Evolutionary conservation across 1,139 yeast genomes (phyloP).

Genomic region (Zhuliangozyma parablackwelliae): DNA sequence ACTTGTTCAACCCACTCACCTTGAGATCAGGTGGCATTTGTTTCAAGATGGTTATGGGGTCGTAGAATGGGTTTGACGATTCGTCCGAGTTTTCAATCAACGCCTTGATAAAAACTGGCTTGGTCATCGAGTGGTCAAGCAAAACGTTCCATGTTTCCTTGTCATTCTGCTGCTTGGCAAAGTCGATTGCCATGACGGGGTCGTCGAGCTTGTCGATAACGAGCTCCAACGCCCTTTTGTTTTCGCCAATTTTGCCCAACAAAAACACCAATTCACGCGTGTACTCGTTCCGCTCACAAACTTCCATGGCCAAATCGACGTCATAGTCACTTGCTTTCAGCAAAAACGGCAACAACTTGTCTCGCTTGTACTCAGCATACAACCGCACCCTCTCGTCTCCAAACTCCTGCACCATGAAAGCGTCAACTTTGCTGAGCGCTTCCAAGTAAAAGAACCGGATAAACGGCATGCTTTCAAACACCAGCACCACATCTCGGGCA

Average conservation of each 20-base stretch:
- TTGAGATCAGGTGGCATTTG: slow-evolving; percentile 59
- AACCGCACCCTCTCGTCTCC: slow-evolving; percentile 66
- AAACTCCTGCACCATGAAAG: slow-evolving; percentile 46
- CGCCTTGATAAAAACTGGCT: slow-evolving; percentile 71
- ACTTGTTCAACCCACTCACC: slow-evolving; percentile 61
- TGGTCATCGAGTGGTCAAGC: slow-evolving; percentile 63
- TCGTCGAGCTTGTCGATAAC: slow-evolving; percentile 76
- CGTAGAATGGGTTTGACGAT: slow-evolving; percentile 44
- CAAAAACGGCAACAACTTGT: slow-evolving; percentile 49
- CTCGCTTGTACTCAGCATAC: slow-evolving; percentile 57
- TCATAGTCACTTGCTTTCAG: slow-evolving; percentile 52
- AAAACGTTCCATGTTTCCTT: slow-evolving; percentile 75
- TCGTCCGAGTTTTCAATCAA: slow-evolving; percentile 69
- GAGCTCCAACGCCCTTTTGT: slow-evolving; percentile 66
- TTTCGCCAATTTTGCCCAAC: slow-evolving; percentile 80
- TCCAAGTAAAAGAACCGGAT: slow-evolving; percentile 62
- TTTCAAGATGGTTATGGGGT: slow-evolving; percentile 63
- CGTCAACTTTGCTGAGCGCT: slow-evolving; percentile 50
- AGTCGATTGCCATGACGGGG: slow-evolving; percentile 75
- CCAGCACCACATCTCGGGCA: slow-evolving; percentile 46
- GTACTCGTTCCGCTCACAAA: slow-evolving; percentile 52
- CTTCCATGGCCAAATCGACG: slow-evolving; percentile 59
- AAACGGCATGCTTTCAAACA: slow-evolving; percentile 46
- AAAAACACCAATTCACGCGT: slow-evolving; percentile 75
- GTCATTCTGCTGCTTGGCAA: slow-evolving; percentile 72